Evolutionary conservation across 2,329 filamentous ascomycete genomes (phyloP).

Genomic region (Trichoderma gracile): DNA sequence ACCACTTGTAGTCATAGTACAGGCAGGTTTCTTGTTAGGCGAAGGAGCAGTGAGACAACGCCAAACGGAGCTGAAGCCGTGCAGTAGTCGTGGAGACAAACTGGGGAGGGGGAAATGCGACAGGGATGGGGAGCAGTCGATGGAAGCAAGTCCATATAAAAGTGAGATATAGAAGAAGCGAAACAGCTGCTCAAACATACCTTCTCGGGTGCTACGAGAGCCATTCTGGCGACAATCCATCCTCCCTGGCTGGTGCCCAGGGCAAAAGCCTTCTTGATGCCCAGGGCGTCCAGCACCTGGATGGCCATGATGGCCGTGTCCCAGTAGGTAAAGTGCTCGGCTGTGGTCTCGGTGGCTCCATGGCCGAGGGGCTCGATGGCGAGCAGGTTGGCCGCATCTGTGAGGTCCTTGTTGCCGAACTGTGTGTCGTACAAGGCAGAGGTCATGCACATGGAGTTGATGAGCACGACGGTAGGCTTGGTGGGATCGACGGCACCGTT

Average conservation of each 20-base stretch:
- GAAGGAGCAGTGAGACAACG: constrained; percentile 12
- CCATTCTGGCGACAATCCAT: constrained; percentile 54
- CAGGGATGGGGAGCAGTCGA: background rate
- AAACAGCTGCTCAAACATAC: constrained; percentile 34
- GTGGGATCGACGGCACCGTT: constrained; percentile 47
- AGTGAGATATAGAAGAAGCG: background rate
- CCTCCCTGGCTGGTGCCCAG: constrained; percentile 56
- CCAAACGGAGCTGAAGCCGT: constrained; percentile 2
- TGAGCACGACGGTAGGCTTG: constrained; percentile 54
- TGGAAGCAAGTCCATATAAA: background rate
- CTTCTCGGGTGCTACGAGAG: constrained; percentile 50
- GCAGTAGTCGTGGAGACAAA: constrained; percentile 3
- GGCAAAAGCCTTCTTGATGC: constrained; percentile 50
- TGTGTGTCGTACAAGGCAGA: constrained; percentile 48
- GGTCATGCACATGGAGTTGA: constrained; percentile 56
- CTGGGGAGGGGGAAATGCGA: background rate
- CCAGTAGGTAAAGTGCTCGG: constrained; percentile 57
- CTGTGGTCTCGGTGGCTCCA: constrained; percentile 46
- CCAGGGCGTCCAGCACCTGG: constrained; percentile 55
- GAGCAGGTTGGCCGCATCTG: constrained; percentile 48
- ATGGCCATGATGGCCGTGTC: constrained; percentile 55
- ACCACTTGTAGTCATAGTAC: background rate
- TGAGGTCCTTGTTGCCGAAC: constrained; percentile 44
- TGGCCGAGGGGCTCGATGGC: constrained; percentile 57
- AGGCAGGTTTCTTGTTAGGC: background rate